These are phyloP conservation scores for Metschnikowia kofuensis DNA, from an alignment of 805 yeast genomes.

Conservation along the genomic window DNA sequence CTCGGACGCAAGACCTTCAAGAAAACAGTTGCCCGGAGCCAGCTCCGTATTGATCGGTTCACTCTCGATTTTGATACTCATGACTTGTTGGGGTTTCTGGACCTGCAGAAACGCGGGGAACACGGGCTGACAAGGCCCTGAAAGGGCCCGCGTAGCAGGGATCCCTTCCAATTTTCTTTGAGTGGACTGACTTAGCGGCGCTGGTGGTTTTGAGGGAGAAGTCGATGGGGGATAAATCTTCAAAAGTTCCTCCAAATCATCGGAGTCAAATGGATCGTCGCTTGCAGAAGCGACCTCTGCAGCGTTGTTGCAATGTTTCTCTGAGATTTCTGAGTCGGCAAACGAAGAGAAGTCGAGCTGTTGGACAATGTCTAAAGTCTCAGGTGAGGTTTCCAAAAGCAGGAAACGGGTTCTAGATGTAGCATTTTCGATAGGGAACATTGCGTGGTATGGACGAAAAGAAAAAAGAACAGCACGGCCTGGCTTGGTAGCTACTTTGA, in stretches of 20 bases:
- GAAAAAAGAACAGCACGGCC: neutral
- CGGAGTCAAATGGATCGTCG: conserved; percentile 20
- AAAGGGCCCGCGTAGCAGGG: neutral
- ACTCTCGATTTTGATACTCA: neutral
- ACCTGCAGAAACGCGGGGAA: conserved; percentile 3
- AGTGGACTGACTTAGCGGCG: neutral
- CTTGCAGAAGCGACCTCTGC: conserved; percentile 9
- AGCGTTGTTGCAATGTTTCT: neutral
- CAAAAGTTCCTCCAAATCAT: conserved; percentile 18
- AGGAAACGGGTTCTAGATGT: neutral
- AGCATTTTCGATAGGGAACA: conserved; percentile 6
- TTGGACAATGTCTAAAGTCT: conserved; percentile 11
- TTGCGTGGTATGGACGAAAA: conserved; percentile 1
- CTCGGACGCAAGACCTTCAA: neutral
- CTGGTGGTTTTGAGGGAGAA: neutral
- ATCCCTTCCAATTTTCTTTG: neutral
- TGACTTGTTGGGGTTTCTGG: neutral
- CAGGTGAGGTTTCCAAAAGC: conserved; percentile 11
- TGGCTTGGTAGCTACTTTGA: neutral
- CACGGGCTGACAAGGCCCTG: neutral
- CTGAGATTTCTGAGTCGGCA: conserved; percentile 9
- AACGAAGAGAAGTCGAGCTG: conserved; percentile 20
- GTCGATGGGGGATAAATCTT: neutral
- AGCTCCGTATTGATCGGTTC: neutral
- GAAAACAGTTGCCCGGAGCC: neutral